Evolutionary conservation across 2,329 filamentous ascomycete genomes (phyloP).

Genomic region (Ilyonectria destructans): DNA sequence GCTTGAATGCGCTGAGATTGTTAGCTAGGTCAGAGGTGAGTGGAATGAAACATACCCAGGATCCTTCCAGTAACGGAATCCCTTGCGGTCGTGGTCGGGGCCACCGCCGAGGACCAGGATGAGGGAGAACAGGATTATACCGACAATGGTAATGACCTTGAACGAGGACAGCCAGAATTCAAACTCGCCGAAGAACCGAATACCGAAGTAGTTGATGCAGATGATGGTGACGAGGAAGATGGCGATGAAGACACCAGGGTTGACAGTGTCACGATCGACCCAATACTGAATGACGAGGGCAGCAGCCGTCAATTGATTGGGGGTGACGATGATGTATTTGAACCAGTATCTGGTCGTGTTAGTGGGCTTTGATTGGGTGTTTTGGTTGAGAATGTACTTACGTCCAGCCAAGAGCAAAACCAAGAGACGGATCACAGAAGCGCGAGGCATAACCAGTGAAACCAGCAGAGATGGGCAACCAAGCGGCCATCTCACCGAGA

Average conservation of each 20-base stretch:
- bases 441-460: conserved; percentile 87
- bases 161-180: conserved; percentile 76
- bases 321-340: conserved; percentile 89
- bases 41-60: conserved; percentile 59
- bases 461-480: conserved; percentile 83
- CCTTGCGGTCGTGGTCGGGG: conserved; percentile 73
- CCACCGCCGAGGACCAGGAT: conserved; percentile 78
- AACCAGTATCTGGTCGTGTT: conserved; percentile 69
- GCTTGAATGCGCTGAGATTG: conserved; percentile 55
- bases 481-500: conserved; percentile 88
- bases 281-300: conserved; percentile 86
- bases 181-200: conserved; percentile 78
- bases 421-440: conserved; percentile 86
- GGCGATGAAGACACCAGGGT: conserved; percentile 86
- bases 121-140: conserved; percentile 76
- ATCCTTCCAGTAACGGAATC: conserved; percentile 77
- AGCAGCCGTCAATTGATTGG: conserved; percentile 88
- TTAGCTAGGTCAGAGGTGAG: conserved; percentile 13
- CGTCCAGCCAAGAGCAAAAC: conserved; percentile 84
- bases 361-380: conserved; percentile 17
- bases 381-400: conserved; percentile 57
- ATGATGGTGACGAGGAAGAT: conserved; percentile 77
- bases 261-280: conserved; percentile 76
- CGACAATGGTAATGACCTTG: conserved; percentile 79
- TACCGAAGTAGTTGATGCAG: conserved; percentile 78